Percentiles rank a stretch among this genome's conserved stretches.
Evolutionary conservation across 2,329 filamentous ascomycete genomes (phyloP).

Genomic region (Exophiala bonariae): DNA sequence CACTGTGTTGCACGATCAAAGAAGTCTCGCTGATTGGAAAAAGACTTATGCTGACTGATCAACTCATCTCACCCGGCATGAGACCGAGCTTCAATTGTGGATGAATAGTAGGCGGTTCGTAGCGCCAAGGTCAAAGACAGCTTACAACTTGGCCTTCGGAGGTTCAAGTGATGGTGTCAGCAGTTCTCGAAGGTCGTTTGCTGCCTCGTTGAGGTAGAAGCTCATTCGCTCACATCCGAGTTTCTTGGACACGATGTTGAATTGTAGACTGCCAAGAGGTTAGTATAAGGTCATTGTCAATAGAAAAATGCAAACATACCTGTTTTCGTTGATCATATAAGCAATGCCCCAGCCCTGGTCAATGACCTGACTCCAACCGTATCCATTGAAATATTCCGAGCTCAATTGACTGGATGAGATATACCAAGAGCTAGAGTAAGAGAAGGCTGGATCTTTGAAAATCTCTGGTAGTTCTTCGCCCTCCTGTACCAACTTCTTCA

Average conservation of each 20-base stretch:
- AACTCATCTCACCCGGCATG: no score
- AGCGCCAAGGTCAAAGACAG: no score
- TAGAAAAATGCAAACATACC: conserved; percentile 49
- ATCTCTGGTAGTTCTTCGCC: conserved; percentile 80
- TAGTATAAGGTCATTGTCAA: neutral
- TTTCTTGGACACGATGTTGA: conserved; percentile 95
- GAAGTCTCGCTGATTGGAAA: no score
- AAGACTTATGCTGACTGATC: no score
- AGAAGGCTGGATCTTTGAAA: conserved; percentile 82
- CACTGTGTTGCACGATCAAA: no score
- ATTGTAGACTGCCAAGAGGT: conserved; percentile 70
- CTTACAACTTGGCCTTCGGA: conserved; percentile 84
- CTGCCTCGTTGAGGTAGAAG: conserved; percentile 92
- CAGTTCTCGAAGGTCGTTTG: conserved; percentile 82
- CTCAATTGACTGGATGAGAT: conserved; percentile 86
- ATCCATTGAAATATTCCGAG: conserved; percentile 97
- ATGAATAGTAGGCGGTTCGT: no score
- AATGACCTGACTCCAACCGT: conserved; percentile 97
- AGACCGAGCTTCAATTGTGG: no score
- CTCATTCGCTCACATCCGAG: conserved; percentile 91
- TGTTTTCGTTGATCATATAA: conserved; percentile 99
- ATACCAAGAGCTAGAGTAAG: conserved; percentile 86
- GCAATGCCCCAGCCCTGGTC: conserved; percentile 96
- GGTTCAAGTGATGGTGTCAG: conserved; percentile 76
- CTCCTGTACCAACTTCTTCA: conserved; percentile 83